Percentiles rank a stretch among this genome's conserved stretches.
These are phyloP conservation scores for Fragaria ananassa DNA, from an alignment of 306 rosid genomes.

Conservation along the genomic window DNA sequence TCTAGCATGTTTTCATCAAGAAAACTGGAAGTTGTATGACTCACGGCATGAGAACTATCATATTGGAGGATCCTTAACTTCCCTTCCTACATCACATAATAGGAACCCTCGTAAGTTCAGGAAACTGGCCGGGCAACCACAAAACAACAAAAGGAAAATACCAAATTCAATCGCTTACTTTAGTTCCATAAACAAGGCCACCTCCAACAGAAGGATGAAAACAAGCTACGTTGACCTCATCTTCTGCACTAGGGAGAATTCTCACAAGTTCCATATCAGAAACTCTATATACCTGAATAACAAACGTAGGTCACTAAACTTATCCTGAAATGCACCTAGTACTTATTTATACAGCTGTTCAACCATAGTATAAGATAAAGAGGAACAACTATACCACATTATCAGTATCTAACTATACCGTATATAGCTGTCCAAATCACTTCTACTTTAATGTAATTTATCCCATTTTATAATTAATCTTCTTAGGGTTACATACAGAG, in stretches of 20 bases:
- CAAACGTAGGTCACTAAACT: neutral
- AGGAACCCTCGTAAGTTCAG: constrained; percentile 8
- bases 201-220: constrained; percentile 98
- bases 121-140: constrained; percentile 6
- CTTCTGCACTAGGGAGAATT: constrained; percentile 97
- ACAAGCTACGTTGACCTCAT: constrained; percentile 97
- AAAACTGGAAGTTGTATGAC: constrained; percentile 28
- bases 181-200: constrained; percentile 97
- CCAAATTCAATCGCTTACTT: constrained; percentile 44
- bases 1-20: constrained; percentile 49
- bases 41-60: constrained; percentile 35
- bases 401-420: neutral
- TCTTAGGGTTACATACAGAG: neutral
- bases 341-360: neutral
- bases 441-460: neutral
- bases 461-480: neutral
- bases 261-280: constrained; percentile 98
- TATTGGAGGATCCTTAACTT: constrained; percentile 73
- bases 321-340: neutral
- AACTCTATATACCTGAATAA: constrained; percentile 79
- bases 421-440: no score
- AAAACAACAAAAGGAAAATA: neutral
- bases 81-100: constrained; percentile 76
- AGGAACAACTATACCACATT: constrained; percentile 1
- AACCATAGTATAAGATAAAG: neutral